These are phyloP conservation scores for Lentinus brumalis DNA, from an alignment of 768 basidiomycete species.

Conservation along the genomic window DNA sequence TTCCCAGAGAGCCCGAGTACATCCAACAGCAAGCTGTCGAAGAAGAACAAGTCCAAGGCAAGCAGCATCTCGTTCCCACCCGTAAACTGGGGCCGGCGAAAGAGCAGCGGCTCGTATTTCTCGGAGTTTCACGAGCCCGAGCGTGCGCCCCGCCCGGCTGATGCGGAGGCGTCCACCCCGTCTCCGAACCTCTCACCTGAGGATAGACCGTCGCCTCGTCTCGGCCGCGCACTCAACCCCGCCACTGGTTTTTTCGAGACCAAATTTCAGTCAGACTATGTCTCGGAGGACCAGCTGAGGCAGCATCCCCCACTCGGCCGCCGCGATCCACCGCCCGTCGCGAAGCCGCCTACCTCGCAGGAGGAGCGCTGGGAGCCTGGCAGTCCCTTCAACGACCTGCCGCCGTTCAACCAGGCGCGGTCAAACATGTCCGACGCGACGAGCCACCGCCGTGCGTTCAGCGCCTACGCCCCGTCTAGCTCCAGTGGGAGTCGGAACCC, in stretches of 20 bases:
- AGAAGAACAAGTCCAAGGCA: slow-evolving; percentile 49
- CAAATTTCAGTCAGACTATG: slow-evolving; percentile 48
- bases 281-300: slow-evolving; percentile 32
- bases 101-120: slow-evolving; percentile 60
- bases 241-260: slow-evolving; percentile 40
- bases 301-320: slow-evolving; percentile 22
- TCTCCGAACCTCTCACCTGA: slow-evolving; percentile 9
- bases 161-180: background rate
- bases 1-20: slow-evolving; percentile 8
- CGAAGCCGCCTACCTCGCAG: slow-evolving; percentile 7
- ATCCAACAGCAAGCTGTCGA: slow-evolving; percentile 31
- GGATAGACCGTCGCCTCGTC: slow-evolving; percentile 23
- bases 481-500: slow-evolving; percentile 7
- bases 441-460: slow-evolving; percentile 38
- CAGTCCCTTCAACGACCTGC: slow-evolving; percentile 38
- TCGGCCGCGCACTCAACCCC: slow-evolving; percentile 22
- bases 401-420: slow-evolving; percentile 36
- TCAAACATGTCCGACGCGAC: slow-evolving; percentile 31
- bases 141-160: slow-evolving; percentile 19
- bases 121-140: slow-evolving; percentile 27
- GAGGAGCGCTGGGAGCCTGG: slow-evolving; percentile 35
- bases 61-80: slow-evolving; percentile 59
- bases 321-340: background rate
- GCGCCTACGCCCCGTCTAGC: slow-evolving; percentile 29
- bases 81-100: slow-evolving; percentile 55